Percentiles rank a stretch among this genome's conserved stretches.
phyloP scores from a whole-genome alignment of 2,329 filamentous ascomycete genomes.

The Aureobasidium sp. region DNA sequence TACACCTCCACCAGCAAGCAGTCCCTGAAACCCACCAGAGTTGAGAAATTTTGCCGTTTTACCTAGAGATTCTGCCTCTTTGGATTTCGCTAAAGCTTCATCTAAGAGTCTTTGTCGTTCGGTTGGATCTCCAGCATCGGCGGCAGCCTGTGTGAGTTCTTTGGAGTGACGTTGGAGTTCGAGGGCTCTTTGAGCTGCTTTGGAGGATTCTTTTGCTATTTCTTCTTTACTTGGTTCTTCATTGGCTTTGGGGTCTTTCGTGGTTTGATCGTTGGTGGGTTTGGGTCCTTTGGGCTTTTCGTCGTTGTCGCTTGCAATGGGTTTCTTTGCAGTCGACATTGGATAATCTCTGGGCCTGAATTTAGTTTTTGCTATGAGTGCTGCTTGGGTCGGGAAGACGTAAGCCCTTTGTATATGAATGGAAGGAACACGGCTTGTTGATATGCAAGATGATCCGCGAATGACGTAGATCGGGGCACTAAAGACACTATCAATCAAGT shows the following conservation, averaged over 20 bases:
- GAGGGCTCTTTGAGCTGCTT: constrained; percentile 30
- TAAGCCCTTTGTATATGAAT: too few species aligned
- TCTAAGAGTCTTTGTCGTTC: constrained; percentile 37
- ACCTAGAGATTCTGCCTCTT: constrained; percentile 35
- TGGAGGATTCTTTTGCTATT: constrained; percentile 28
- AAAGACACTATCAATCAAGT: too few species aligned
- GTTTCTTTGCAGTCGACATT: background rate
- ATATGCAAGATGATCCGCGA: background rate
- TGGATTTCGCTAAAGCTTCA: constrained; percentile 32
- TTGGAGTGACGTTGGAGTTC: constrained; percentile 30
- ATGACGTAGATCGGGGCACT: constrained; percentile 1
- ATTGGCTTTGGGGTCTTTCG: background rate
- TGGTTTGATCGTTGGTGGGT: too few species aligned
- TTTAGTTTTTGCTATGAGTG: background rate
- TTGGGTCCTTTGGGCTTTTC: background rate
- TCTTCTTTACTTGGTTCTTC: background rate
- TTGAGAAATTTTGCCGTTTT: constrained; percentile 36
- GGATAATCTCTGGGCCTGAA: background rate
- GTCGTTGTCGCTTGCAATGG: background rate
- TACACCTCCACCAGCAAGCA: constrained; percentile 32
- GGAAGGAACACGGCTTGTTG: background rate
- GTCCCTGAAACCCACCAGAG: constrained; percentile 34
- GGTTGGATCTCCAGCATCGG: constrained; percentile 33
- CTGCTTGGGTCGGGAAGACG: background rate
- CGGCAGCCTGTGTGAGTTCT: constrained; percentile 32